Base-by-base conservation (phyloP, 75 land plant genomes). In the Larix kaempferi region DNA sequence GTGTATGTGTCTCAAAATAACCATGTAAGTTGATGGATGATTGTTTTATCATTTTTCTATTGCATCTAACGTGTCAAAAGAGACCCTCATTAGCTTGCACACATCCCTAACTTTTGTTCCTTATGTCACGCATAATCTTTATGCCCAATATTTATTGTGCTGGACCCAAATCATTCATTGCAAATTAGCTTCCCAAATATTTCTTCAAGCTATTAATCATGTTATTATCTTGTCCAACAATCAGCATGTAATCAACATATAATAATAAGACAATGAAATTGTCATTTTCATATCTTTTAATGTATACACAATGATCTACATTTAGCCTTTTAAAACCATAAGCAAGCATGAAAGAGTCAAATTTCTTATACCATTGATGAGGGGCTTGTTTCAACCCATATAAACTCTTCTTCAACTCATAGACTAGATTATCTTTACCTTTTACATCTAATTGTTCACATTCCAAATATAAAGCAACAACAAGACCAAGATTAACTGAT, bases 371-470 rank as follows among this genome's bases (percentile, higher is more conserved):
- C 60, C 60, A 12, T 21, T 59, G 6, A 17, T 10, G 11, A 17
- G 11, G 60, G 17, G 60, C 5, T 21, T 59, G 3, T 21, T 59
- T 59, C 17, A 59, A 3, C 60, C 60, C 60, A 59, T 59, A 59
- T 3, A 59, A 10, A 59, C 60, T 59, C 60, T 59, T 59, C 60
- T 59, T 59, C 11, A 59, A 59, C 60, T 10, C 6, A 8, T 6
- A 59, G 4, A 59, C 60, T 3, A 59, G 11, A 21, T 21, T 59
- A 3, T 59, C 5, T 3, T 10, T 67, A 22, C 27, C 71, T 26
- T 57, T 76, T 5, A 76, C 63, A 76, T 76, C 71, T 25, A 76
- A 19, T 58, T 76, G 77, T 76, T 76, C 26, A 4, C 15, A 22
- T 58, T 76, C 77, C 4, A 76, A 58, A 58, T 76, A 0, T 55